phyloP scores from a whole-genome alignment of 441 rosid genomes.

The Populus tomentosa region DNA sequence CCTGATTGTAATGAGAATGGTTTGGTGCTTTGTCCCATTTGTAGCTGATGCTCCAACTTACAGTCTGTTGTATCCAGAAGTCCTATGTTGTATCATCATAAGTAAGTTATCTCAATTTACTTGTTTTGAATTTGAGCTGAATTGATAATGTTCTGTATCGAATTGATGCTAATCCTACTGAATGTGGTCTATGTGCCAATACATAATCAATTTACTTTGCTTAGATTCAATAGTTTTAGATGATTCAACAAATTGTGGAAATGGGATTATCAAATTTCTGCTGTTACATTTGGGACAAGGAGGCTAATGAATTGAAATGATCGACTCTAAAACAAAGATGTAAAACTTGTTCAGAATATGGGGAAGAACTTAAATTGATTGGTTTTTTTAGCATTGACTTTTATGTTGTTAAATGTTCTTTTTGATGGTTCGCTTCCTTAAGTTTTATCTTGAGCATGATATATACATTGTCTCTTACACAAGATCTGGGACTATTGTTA shows the following conservation, averaged over 20 bases:
- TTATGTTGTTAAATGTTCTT: no score
- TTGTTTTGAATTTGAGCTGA: constrained; percentile 1
- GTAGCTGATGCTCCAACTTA: constrained; percentile 39
- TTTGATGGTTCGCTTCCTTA: neutral
- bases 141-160: neutral
- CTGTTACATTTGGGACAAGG: neutral
- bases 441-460: neutral
- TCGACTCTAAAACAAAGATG: neutral
- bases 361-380: neutral
- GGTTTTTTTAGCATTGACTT: neutral
- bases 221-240: neutral
- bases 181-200: neutral
- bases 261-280: neutral
- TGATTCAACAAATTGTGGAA: neutral
- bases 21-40: constrained; percentile 77
- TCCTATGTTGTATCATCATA: neutral
- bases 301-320: neutral
- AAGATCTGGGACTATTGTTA: no score
- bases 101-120: constrained; percentile 18
- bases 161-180: neutral
- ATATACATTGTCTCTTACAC: no score
- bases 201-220: neutral
- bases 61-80: neutral
- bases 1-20: constrained; percentile 81
- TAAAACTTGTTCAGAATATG: neutral